These are phyloP conservation scores for Cyberlindnera euphorbiae DNA, from an alignment of 805 yeast species.

Conservation along the genomic window DNA sequence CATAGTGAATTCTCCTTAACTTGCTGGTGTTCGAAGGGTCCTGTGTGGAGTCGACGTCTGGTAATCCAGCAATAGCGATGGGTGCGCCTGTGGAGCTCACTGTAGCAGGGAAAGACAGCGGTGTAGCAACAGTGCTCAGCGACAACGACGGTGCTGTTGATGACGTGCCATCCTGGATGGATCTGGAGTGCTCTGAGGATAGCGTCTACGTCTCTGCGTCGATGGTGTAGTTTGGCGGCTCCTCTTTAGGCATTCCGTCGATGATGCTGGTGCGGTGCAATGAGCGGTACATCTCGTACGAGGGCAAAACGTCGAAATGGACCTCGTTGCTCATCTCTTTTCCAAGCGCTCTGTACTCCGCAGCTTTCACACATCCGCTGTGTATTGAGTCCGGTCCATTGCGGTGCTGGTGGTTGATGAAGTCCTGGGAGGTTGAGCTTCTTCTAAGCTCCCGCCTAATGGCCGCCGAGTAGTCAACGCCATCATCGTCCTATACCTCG, in stretches of 20 bases:
- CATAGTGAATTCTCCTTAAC: conserved; percentile 30
- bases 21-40: conserved; percentile 36
- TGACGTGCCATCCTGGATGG: background rate
- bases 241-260: conserved; percentile 29
- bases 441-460: conserved; percentile 10
- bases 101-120: no score
- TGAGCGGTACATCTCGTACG: conserved; percentile 62
- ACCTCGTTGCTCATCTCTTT: conserved; percentile 6
- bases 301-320: conserved; percentile 54
- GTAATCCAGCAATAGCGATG: no score
- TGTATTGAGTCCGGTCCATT: conserved; percentile 5
- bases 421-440: conserved; percentile 8
- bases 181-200: no score
- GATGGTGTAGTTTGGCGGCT: conserved; percentile 32
- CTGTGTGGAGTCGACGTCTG: background rate
- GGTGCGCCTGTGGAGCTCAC: no score
- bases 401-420: background rate
- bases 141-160: no score
- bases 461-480: conserved; percentile 15
- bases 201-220: background rate
- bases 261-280: conserved; percentile 35
- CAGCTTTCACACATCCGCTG: conserved; percentile 11
- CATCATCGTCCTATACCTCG: conserved; percentile 12
- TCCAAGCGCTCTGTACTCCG: conserved; percentile 8
- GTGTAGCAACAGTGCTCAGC: no score